Percentiles rank a stretch among this genome's conserved stretches.
Evolutionary conservation across 495 filamentous ascomycete species (phyloP).

Genomic region (Staphylotrichum tortipilum): DNA sequence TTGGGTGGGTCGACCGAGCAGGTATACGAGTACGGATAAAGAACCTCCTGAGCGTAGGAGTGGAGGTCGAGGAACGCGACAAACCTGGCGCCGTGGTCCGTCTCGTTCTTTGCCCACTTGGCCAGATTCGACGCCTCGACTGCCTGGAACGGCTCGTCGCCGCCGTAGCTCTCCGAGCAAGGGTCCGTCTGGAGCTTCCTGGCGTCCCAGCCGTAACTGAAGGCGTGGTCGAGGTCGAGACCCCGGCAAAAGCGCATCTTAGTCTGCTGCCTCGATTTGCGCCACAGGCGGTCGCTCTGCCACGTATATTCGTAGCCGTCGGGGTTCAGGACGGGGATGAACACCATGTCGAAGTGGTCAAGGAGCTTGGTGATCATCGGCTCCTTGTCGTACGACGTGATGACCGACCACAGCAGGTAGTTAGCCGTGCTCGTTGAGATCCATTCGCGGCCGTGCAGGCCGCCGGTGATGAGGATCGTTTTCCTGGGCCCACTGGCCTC

Average conservation of each 20-base stretch:
- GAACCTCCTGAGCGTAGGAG: slow-evolving; percentile 89
- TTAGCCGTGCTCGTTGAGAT: slow-evolving; percentile 88
- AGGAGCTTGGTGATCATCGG: slow-evolving; percentile 64
- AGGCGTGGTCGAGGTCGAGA: slow-evolving; percentile 81
- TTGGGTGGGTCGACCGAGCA: slow-evolving; percentile 71
- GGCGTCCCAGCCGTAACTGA: slow-evolving; percentile 76
- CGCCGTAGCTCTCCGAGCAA: slow-evolving; percentile 86
- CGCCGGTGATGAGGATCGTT: slow-evolving; percentile 76
- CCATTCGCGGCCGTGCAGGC: slow-evolving; percentile 90
- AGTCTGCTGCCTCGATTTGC: slow-evolving; percentile 86
- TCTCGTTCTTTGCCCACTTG: slow-evolving; percentile 80
- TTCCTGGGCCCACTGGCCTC: slow-evolving; percentile 41
- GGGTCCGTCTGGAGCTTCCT: slow-evolving; percentile 60
- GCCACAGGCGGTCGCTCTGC: slow-evolving; percentile 87
- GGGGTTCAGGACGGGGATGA: slow-evolving; percentile 83
- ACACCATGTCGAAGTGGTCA: slow-evolving; percentile 71
- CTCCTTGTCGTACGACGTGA: slow-evolving; percentile 66
- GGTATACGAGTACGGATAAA: slow-evolving; percentile 86
- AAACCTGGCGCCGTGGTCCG: slow-evolving; percentile 62
- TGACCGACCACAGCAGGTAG: slow-evolving; percentile 82
- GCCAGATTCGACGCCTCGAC: slow-evolving; percentile 68
- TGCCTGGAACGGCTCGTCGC: slow-evolving; percentile 74
- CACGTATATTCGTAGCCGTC: slow-evolving; percentile 94
- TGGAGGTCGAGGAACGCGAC: slow-evolving; percentile 85
- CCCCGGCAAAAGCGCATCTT: slow-evolving; percentile 76